Conservation (phyloP, 305 asterid genomes). For the Fraxinus greggii region DNA sequence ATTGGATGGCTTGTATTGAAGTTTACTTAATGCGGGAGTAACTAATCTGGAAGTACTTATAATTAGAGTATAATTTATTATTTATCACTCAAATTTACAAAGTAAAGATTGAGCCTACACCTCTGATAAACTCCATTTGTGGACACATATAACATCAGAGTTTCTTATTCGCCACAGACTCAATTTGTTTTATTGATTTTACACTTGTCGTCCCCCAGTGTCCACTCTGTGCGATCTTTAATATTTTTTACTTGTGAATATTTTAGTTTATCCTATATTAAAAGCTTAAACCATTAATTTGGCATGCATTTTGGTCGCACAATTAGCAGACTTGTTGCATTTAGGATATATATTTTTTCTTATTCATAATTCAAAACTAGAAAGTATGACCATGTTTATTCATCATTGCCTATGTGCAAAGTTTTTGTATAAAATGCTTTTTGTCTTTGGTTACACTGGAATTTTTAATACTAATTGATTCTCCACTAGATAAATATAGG, state of each 20-base stretch:
- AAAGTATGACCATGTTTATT: neutral
- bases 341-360: neutral
- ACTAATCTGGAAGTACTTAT: neutral
- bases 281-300: neutral
- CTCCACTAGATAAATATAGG: neutral
- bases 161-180: neutral
- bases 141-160: neutral
- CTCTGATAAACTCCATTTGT: neutral
- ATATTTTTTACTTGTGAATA: neutral
- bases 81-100: neutral
- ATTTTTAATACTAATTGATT: neutral
- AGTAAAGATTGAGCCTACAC: neutral
- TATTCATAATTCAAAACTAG: neutral
- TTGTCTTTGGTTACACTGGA: slow-evolving; percentile 6
- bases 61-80: neutral
- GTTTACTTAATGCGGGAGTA: neutral
- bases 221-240: neutral
- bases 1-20: neutral
- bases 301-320: neutral
- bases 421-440: neutral
- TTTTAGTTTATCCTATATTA: neutral
- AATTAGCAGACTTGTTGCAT: neutral
- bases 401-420: neutral
- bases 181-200: neutral
- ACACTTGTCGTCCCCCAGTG: neutral